phyloP scores from a whole-genome alignment of 495 filamentous ascomycete genomes.

The Tuber aestivum region DNA sequence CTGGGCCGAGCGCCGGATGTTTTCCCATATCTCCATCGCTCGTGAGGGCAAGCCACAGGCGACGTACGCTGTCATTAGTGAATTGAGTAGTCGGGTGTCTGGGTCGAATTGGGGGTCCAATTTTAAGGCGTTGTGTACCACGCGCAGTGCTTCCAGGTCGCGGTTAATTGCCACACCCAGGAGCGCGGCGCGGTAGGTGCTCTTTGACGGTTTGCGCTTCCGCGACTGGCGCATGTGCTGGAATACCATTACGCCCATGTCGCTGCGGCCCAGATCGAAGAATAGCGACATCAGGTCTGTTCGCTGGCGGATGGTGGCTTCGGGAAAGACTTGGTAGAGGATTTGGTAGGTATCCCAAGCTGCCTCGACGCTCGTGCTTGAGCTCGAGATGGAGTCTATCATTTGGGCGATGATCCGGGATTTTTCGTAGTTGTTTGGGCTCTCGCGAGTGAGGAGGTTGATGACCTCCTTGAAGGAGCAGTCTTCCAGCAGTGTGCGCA shows the following conservation, averaged over 20 bases:
- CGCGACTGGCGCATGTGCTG: constrained; percentile 81
- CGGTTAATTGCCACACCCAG: constrained; percentile 62
- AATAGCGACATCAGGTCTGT: constrained; percentile 73
- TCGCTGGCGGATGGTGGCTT: constrained; percentile 57
- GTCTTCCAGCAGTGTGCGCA: constrained; percentile 61
- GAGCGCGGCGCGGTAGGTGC: constrained; percentile 72
- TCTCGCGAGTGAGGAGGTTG: constrained; percentile 66
- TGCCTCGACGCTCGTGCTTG: constrained; percentile 54
- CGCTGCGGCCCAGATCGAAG: constrained; percentile 66
- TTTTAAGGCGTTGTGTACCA: constrained; percentile 86
- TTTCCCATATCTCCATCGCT: constrained; percentile 69
- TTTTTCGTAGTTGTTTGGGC: constrained; percentile 53
- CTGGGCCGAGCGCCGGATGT: constrained; percentile 64
- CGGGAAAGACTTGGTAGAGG: constrained; percentile 69
- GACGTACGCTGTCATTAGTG: constrained; percentile 78
- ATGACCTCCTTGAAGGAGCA: constrained; percentile 69
- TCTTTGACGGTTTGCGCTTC: constrained; percentile 56
- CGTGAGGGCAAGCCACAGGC: constrained; percentile 57
- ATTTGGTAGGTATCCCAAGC: constrained; percentile 80
- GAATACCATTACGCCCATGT: constrained; percentile 80
- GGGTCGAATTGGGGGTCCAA: constrained; percentile 73
- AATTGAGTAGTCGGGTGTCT: constrained; percentile 68
- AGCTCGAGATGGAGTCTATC: constrained; percentile 58
- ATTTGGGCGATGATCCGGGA: constrained; percentile 58
- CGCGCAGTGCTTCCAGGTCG: constrained; percentile 60